Evolutionary conservation across 805 yeast species (phyloP).

Genomic region (Candida incommunis): DNA sequence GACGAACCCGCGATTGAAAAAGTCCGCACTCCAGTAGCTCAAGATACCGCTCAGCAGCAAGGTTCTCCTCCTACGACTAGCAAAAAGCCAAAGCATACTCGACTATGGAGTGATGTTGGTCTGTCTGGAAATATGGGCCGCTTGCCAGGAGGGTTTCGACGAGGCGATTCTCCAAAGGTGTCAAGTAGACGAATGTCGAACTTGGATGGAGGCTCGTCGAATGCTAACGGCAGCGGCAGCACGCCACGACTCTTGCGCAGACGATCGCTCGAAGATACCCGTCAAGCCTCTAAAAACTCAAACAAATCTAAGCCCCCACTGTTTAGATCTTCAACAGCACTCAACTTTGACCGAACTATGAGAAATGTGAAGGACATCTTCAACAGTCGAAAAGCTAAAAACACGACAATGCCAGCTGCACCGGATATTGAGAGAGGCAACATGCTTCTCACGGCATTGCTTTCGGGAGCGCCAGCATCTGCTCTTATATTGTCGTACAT

Average conservation of each 20-base stretch:
- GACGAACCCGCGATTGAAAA: no score
- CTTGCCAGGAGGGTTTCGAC: not conserved
- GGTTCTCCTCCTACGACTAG: not conserved
- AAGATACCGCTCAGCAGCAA: no score
- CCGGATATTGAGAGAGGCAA: not conserved
- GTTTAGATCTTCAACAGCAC: not conserved
- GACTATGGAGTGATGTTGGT: not conserved
- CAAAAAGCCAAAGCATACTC: not conserved
- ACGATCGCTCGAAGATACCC: no score
- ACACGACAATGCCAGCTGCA: not conserved
- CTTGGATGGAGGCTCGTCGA: not conserved
- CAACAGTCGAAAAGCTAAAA: not conserved
- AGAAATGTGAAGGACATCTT: not conserved
- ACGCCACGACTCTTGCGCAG: no score
- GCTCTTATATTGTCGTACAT: not conserved
- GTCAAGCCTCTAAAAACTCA: no score
- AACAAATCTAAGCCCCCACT: not conserved
- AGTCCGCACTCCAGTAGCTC: no score
- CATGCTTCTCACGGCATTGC: not conserved
- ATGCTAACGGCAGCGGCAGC: not conserved
- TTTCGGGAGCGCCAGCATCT: not conserved
- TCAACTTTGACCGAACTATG: not conserved
- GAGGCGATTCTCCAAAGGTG: not conserved
- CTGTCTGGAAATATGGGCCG: not conserved
- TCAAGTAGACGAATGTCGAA: not conserved